Base-by-base conservation (phyloP, 257 asterid species). In the Catharanthus roseus region DNA sequence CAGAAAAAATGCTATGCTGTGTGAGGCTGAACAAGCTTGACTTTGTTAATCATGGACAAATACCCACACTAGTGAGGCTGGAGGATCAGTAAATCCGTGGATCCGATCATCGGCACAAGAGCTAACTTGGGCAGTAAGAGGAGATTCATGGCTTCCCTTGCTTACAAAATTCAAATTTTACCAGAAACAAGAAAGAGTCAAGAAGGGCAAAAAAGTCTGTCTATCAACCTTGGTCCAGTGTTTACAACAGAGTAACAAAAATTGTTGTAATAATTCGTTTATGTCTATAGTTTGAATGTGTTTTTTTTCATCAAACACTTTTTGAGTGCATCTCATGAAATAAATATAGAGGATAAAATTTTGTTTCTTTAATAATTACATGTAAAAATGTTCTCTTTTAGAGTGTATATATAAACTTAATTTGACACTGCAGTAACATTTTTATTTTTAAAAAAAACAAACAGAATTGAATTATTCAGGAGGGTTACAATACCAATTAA, bases 21-120 rank as follows among this genome's bases (percentile, higher is more conserved):
- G 77, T 86, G 71, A 86, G 98, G 66, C 54, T 92, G 80, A 90
- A 92, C 84, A 90, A 83, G 89, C 81, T 90, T 53, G 91, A 86
- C 76, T 92, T 88, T 73, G 90, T 82, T 55, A 87, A 92, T 81
- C 81, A 81, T 66, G 96, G 96, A 26, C 90, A 89, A 72, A 87
- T 91, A 80, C 97, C 97, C 1, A 86, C 85, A 1, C 78, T 91
- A 62, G 75, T 86, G 83, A 86, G 81, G 82, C 74, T 84, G 49
- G 96, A 79, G 33, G 96, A 87, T 23, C 86, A 89, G 0, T 79
- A 64, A 80, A 10, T 45, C 45, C 28, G 55, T 28, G 26, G 51
- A 36, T n/a, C n/a, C 19, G 26, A 57, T 21, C 39, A 11, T 70
- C 34, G 16, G 9, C 21, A 12, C 21, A 15, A 55, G 21, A 34